Base-by-base conservation (phyloP, 2,329 filamentous ascomycete species). In the Phaeosphaeriaceae sp. region DNA sequence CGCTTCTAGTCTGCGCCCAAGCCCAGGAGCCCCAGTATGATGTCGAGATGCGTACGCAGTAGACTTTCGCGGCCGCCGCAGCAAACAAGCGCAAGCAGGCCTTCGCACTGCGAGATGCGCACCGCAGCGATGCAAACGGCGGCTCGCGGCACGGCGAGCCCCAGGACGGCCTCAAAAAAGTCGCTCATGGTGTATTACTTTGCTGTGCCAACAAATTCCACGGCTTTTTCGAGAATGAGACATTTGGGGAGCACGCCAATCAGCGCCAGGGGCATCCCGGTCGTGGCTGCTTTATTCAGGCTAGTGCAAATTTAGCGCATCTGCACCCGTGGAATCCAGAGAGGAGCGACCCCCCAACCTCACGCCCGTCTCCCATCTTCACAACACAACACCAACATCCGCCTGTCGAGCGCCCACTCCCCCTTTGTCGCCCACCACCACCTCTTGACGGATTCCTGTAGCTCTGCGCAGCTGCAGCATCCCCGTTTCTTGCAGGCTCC, bases 401-500 rank as follows among this genome's bases (percentile, higher is more conserved):
- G 36, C 53, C 51, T 27, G 47, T 48, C 52, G 55, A 45, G 49
- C 56, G 56, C 53, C 51, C 55, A 61, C 50, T 51, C 57, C 57
- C n/a, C 47, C 57, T 58, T 53, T 60, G 54, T 48, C 60, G 60
- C 44, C 54, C 66, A 55, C 51, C 57, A 57, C 52, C 59, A 48
- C 60, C 61, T 61, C 52, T 59, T 48, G 41, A 63, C 66, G 70
- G 68, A 61, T 52, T 62, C 47, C 50, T 67, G 62, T 66, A 68
- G 67, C 66, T 62, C 65, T 68, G 64, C 64, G 61, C 61, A 42
- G 47, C 60, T 70, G 65, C 67, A 70, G 63, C 65, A 59, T 61
- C 40, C 58, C 56, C 59, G 49, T 56, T 57, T 65, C 58, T 67
- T 59, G 53, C 59, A 56, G 56, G 58, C 63, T 62, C 58, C 60